Percentiles rank a stretch among this genome's conserved stretches.
phyloP scores from a whole-genome alignment of 2,329 filamentous ascomycete genomes.

The Xylariaceae sp. region DNA sequence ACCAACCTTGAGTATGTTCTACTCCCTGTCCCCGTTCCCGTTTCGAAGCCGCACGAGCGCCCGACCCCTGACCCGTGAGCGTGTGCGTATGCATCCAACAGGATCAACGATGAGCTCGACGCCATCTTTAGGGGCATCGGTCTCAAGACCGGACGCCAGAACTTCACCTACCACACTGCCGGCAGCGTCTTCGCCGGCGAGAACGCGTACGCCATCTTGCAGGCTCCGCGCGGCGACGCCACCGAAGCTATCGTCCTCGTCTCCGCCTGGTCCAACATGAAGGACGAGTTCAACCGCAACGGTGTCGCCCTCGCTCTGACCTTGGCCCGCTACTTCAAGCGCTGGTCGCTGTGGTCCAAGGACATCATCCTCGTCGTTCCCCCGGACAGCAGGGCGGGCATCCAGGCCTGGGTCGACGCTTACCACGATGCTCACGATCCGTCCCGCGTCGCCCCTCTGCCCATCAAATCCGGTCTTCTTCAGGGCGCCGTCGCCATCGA shows the following conservation, averaged over 20 bases:
- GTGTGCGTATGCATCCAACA: slow-evolving; percentile 21
- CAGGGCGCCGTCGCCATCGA: slow-evolving; percentile 93
- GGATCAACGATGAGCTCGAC: slow-evolving; percentile 67
- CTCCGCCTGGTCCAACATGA: slow-evolving; percentile 80
- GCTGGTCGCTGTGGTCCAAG: slow-evolving; percentile 98
- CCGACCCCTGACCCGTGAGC: slow-evolving; percentile 7
- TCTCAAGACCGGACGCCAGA: slow-evolving; percentile 82
- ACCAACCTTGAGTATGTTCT: slow-evolving; percentile 50
- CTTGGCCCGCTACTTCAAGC: slow-evolving; percentile 89
- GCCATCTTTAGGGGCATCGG: slow-evolving; percentile 74
- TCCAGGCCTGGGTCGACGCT: slow-evolving; percentile 95
- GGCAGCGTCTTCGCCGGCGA: slow-evolving; percentile 72
- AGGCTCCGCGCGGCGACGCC: slow-evolving; percentile 90
- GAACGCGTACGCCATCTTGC: slow-evolving; percentile 90
- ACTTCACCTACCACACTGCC: slow-evolving; percentile 78
- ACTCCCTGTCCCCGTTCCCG: neutral
- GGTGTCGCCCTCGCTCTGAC: slow-evolving; percentile 84
- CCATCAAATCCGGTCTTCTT: slow-evolving; percentile 87
- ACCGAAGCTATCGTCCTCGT: slow-evolving; percentile 95
- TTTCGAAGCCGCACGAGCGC: neutral
- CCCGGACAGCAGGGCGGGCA: slow-evolving; percentile 82
- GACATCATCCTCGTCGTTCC: slow-evolving; percentile 92
- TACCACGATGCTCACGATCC: slow-evolving; percentile 88
- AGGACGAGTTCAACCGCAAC: slow-evolving; percentile 75
- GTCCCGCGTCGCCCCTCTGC: slow-evolving; percentile 65